Percentiles rank a stretch among this genome's conserved stretches.
phyloP scores from a whole-genome alignment of 73 alveolate genomes.

The Tetrahymena borealis region DNA sequence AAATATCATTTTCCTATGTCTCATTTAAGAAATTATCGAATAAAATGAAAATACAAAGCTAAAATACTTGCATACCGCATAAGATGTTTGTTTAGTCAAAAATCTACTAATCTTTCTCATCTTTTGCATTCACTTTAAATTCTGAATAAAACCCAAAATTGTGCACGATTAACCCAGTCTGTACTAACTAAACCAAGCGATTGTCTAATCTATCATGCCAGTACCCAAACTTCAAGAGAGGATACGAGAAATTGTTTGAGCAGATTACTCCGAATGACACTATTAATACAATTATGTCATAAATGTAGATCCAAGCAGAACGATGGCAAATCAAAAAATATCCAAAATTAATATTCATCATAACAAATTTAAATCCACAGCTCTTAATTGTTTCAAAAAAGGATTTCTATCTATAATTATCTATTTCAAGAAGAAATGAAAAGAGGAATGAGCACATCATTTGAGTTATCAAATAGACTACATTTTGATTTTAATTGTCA shows the following conservation, averaged over 20 bases:
- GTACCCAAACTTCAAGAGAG: neutral
- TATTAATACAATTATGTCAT: neutral
- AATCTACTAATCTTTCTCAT: neutral
- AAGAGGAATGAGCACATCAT: neutral
- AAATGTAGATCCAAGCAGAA: neutral
- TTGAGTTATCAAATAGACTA: neutral
- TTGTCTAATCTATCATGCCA: neutral
- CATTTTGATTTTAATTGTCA: neutral
- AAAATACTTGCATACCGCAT: neutral
- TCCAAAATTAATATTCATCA: neutral
- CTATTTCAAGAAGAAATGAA: neutral
- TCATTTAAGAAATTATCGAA: neutral
- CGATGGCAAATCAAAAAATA: neutral
- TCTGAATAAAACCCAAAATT: neutral
- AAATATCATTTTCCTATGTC: neutral
- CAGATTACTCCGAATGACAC: neutral
- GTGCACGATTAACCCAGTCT: neutral
- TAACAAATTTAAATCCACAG: neutral
- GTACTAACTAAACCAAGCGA: neutral
- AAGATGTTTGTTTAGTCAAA: neutral
- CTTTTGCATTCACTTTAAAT: neutral
- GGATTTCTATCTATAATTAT: neutral
- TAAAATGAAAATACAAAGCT: neutral
- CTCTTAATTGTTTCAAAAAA: neutral
- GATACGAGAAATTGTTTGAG: neutral